Conservation (phyloP, 768 basidiomycete genomes). For the Exsudoporus frostii region DNA sequence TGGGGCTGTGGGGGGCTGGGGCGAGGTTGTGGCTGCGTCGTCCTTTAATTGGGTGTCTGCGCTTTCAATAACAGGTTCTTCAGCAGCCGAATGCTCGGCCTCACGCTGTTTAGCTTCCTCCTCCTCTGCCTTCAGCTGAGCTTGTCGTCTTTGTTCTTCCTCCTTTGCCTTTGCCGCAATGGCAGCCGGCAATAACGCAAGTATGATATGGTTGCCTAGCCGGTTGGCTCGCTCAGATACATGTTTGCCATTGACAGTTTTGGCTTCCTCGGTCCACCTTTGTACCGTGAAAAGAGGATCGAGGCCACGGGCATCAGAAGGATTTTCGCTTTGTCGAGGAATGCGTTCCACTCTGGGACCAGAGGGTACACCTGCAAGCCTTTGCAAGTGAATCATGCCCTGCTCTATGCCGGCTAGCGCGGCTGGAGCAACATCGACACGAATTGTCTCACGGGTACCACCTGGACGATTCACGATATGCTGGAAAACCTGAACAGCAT, state of each 20-base stretch:
- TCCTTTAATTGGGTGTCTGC: conserved; percentile 13
- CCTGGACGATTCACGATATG: conserved; percentile 68
- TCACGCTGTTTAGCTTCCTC: conserved; percentile 41
- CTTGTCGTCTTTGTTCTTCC: conserved; percentile 37
- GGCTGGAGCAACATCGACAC: conserved; percentile 71
- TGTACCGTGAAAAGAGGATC: conserved; percentile 79
- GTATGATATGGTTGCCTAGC: conserved; percentile 65
- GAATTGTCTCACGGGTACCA: conserved; percentile 62
- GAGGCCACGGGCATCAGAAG: conserved; percentile 46
- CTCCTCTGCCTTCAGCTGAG: conserved; percentile 56
- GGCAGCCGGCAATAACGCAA: conserved; percentile 79
- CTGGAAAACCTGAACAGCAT: conserved; percentile 80
- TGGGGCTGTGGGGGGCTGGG: conserved; percentile 7
- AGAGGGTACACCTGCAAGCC: conserved; percentile 45
- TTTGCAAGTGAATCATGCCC: conserved; percentile 45
- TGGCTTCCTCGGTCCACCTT: conserved; percentile 88
- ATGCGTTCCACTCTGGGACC: conserved; percentile 62
- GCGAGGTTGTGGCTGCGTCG: conserved; percentile 10
- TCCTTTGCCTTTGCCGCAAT: conserved; percentile 51
- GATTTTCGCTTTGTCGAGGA: conserved; percentile 46
- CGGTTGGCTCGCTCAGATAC: conserved; percentile 63
- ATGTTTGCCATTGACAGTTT: conserved; percentile 74
- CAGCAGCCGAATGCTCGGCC: conserved; percentile 31
- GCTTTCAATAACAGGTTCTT: conserved; percentile 34
- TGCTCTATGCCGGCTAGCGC: conserved; percentile 60